These are phyloP conservation scores for Leccinum sublutescens DNA, from an alignment of 768 basidiomycete genomes.

Conservation along the genomic window DNA sequence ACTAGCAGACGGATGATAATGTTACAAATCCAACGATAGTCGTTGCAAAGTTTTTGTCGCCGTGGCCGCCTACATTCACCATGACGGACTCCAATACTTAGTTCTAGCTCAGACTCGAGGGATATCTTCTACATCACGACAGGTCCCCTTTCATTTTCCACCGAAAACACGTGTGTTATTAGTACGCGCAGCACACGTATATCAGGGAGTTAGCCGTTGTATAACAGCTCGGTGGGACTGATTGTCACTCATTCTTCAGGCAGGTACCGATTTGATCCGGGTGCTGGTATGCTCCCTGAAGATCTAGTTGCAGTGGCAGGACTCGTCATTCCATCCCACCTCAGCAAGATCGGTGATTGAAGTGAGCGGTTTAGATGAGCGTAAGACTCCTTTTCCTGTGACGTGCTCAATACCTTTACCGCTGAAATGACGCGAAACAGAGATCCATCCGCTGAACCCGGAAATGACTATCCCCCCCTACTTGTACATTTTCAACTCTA, in stretches of 20 bases:
- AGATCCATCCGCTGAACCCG: too few relatives aligned
- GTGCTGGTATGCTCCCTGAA: constrained; percentile 55
- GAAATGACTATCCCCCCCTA: too few relatives aligned
- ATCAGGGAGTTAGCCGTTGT: too few relatives aligned
- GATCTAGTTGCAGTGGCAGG: constrained; percentile 58
- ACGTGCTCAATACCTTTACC: background rate
- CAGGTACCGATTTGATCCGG: constrained; percentile 49
- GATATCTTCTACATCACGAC: background rate
- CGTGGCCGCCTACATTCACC: too few relatives aligned
- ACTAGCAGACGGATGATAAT: background rate
- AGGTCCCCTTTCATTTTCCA: background rate
- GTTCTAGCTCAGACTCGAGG: too few relatives aligned
- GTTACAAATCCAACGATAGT: background rate
- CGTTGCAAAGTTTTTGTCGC: too few relatives aligned
- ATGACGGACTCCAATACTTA: too few relatives aligned
- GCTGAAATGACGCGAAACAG: too few relatives aligned
- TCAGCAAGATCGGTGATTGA: constrained; percentile 83
- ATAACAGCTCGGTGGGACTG: too few relatives aligned
- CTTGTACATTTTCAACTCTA: too few relatives aligned
- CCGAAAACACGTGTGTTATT: too few relatives aligned
- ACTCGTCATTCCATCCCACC: constrained; percentile 64
- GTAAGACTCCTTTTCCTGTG: constrained; percentile 42
- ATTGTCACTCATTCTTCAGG: constrained; percentile 2
- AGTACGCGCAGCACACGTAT: too few relatives aligned
- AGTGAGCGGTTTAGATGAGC: constrained; percentile 87